Percentiles rank a stretch among this genome's conserved stretches.
Evolutionary conservation across 345 rosid genomes (phyloP).

Genomic region (Eucalyptus camaldulensis): DNA sequence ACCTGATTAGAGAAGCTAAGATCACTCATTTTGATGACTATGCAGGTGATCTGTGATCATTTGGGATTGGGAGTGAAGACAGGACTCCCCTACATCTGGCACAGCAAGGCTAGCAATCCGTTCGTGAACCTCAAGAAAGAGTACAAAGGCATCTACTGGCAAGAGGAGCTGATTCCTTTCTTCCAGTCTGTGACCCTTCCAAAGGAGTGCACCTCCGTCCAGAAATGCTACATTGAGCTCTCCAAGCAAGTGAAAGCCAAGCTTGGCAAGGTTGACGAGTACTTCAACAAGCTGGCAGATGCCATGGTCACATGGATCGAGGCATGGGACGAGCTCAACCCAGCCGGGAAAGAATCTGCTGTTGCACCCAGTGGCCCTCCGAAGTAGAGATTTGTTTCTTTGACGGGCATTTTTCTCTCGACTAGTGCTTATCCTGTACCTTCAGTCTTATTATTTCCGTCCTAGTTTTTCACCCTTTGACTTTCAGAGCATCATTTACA

Average conservation of each 20-base stretch:
- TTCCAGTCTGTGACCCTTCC: conserved; percentile 28
- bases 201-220: conserved; percentile 32
- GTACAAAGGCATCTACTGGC: conserved; percentile 41
- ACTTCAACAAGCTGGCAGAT: conserved; percentile 30
- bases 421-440: not conserved
- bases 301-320: conserved; percentile 42
- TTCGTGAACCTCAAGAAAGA: conserved; percentile 37
- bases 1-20: not conserved
- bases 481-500: not conserved
- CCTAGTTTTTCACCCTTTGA: not conserved
- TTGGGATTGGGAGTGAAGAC: conserved; percentile 35
- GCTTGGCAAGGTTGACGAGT: conserved; percentile 26
- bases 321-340: conserved; percentile 36
- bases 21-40: not conserved
- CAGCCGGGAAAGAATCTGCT: not conserved
- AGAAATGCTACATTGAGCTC: conserved; percentile 33
- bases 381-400: conserved; percentile 1
- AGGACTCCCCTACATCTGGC: conserved; percentile 36
- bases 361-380: not conserved
- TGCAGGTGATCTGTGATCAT: conserved; percentile 33
- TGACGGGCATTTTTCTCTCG: not conserved
- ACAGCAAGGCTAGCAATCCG: conserved; percentile 44
- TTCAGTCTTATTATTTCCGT: not conserved
- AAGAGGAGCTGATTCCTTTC: conserved; percentile 40
- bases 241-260: conserved; percentile 28